Conservation (phyloP, 371 early-diverging fungal species). For the Catenaria anguillulae region DNA sequence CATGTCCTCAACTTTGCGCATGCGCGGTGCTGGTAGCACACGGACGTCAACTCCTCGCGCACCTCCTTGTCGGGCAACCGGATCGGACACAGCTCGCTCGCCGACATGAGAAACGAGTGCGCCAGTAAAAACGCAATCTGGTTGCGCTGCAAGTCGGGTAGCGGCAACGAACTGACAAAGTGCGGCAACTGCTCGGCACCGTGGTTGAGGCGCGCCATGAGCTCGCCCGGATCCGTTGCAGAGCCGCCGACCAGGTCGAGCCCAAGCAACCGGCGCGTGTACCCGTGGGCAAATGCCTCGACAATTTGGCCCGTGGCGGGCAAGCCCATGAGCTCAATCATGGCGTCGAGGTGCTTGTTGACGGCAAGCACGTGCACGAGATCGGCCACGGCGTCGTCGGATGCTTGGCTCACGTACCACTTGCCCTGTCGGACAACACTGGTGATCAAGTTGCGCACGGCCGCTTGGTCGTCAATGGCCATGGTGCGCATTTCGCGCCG, state of each 20-base stretch:
- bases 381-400: background rate
- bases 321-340: background rate
- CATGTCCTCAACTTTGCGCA: background rate
- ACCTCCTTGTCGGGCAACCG: background rate
- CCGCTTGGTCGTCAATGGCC: background rate
- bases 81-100: background rate
- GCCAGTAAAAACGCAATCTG: background rate
- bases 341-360: background rate
- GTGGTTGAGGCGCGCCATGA: conserved; percentile 1
- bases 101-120: conserved; percentile 4
- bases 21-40: conserved; percentile 4
- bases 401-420: background rate
- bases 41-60: conserved; percentile 1
- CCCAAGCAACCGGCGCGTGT: background rate
- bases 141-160: background rate
- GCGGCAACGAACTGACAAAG: background rate
- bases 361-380: background rate
- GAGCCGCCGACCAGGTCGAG: no score
- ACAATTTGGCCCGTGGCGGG: background rate
- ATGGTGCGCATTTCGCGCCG: background rate
- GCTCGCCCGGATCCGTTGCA: background rate
- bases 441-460: background rate
- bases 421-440: background rate
- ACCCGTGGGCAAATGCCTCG: conserved; percentile 1
- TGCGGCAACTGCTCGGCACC: background rate